Evolutionary conservation across 2,329 filamentous ascomycete species (phyloP).

Genomic region (Chaetomiaceae sp.): DNA sequence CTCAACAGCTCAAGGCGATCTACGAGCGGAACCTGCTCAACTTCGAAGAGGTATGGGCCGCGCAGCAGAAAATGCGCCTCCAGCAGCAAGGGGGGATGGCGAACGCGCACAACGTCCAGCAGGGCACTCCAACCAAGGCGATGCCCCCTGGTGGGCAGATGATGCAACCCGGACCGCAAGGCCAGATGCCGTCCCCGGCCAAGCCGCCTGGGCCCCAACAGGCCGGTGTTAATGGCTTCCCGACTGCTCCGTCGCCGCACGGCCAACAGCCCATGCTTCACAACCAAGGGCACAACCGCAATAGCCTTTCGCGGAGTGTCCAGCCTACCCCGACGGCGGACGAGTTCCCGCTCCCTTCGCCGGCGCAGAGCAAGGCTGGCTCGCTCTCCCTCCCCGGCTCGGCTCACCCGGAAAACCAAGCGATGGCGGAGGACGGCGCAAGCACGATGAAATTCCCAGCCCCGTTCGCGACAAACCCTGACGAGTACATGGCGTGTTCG

Average conservation of each 20-base stretch:
- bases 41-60: constrained; percentile 67
- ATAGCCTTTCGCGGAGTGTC: constrained; percentile 46
- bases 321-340: constrained; percentile 38
- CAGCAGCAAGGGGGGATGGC: constrained; percentile 33
- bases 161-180: constrained; percentile 36
- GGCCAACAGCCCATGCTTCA: constrained; percentile 40
- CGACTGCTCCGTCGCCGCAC: constrained; percentile 37
- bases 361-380: constrained; percentile 37
- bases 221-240: constrained; percentile 43
- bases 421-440: constrained; percentile 18
- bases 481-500: constrained; percentile 50
- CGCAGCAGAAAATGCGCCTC: constrained; percentile 39
- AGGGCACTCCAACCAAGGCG: constrained; percentile 40
- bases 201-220: constrained; percentile 44
- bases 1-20: constrained; percentile 62
- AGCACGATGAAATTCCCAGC: constrained; percentile 27
- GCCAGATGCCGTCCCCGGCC: constrained; percentile 33
- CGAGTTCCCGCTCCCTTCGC: constrained; percentile 41
- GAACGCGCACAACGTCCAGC: constrained; percentile 30
- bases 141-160: constrained; percentile 34
- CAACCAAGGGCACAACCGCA: constrained; percentile 40
- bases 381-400: constrained; percentile 37
- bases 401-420: constrained; percentile 29
- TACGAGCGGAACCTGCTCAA: constrained; percentile 70
- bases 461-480: constrained; percentile 39